Percentiles rank a stretch among this genome's conserved stretches.
Evolutionary conservation across 371 early-diverging fungal species (phyloP).

Genomic region (Phascolomyces articulosus): DNA sequence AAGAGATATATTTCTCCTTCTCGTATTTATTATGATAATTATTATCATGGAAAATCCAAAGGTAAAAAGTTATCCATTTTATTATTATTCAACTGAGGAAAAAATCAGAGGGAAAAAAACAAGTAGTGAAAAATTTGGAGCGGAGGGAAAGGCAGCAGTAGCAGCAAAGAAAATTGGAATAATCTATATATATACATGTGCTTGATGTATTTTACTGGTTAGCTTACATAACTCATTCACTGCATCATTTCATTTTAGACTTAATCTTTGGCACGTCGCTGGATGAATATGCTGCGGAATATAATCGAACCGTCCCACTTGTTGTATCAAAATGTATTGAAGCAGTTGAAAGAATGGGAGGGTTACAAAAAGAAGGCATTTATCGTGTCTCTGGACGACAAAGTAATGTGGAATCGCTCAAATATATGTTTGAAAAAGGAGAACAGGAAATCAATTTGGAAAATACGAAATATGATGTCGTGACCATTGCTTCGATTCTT

Average conservation of each 20-base stretch:
- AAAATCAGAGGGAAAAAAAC: too few relatives aligned
- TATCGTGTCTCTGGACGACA: slow-evolving; percentile 75
- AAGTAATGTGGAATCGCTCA: slow-evolving; percentile 56
- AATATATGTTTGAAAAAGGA: slow-evolving; percentile 55
- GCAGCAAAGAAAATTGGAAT: not conserved
- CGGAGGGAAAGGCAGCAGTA: too few relatives aligned
- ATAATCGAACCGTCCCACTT: slow-evolving; percentile 54
- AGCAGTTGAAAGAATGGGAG: slow-evolving; percentile 65
- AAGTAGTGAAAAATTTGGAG: too few relatives aligned
- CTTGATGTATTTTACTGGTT: not conserved
- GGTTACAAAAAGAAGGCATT: slow-evolving; percentile 70
- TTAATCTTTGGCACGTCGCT: slow-evolving; percentile 64
- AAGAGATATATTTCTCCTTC: slow-evolving; percentile 44
- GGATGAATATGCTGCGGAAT: slow-evolving; percentile 43
- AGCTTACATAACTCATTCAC: slow-evolving; percentile 3
- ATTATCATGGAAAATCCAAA: slow-evolving; percentile 39
- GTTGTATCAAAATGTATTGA: slow-evolving; percentile 61
- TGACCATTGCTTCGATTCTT: slow-evolving; percentile 63
- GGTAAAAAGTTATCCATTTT: slow-evolving; percentile 17
- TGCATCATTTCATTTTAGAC: slow-evolving; percentile 31
- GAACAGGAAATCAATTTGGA: slow-evolving; percentile 51
- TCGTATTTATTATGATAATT: slow-evolving; percentile 54
- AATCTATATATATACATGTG: not conserved
- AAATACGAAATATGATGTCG: slow-evolving; percentile 49
- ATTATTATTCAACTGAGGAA: not conserved